phyloP scores from a whole-genome alignment of 2,329 filamentous ascomycete species.

The Eurotiales sp. region DNA sequence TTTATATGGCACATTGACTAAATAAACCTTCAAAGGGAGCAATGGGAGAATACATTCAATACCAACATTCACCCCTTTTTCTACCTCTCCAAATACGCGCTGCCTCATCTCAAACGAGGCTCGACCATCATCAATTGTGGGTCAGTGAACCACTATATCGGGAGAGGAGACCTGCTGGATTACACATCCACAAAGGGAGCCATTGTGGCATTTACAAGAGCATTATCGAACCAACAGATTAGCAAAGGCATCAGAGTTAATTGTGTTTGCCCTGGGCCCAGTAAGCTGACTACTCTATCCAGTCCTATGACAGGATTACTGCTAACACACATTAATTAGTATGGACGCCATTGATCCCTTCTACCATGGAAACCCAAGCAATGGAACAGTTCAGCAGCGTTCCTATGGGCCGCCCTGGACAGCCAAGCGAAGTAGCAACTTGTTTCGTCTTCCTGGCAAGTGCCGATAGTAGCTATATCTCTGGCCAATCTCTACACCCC shows the following conservation, averaged over 20 bases:
- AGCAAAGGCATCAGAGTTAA: constrained; percentile 72
- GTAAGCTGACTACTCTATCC: constrained; percentile 25
- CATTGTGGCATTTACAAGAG: constrained; percentile 74
- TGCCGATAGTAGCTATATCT: constrained; percentile 68
- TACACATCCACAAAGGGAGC: constrained; percentile 74
- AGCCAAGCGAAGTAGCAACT: constrained; percentile 77
- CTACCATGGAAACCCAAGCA: constrained; percentile 67
- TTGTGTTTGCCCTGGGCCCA: constrained; percentile 69
- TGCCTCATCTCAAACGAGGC: constrained; percentile 71
- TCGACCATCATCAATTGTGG: constrained; percentile 81
- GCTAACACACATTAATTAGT: constrained; percentile 43
- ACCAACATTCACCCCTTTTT: constrained; percentile 82
- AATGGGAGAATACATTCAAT: constrained; percentile 76
- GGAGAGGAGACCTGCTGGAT: constrained; percentile 74
- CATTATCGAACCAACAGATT: constrained; percentile 70
- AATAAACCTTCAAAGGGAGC: constrained; percentile 50
- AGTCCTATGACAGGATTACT: not conserved
- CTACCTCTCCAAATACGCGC: constrained; percentile 71
- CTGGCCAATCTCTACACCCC: constrained; percentile 66
- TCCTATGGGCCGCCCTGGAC: constrained; percentile 73
- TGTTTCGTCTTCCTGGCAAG: constrained; percentile 79
- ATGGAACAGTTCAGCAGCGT: constrained; percentile 67
- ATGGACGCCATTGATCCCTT: constrained; percentile 71
- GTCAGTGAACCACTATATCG: constrained; percentile 78
- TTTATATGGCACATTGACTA: not conserved